Evolutionary conservation across 1,284 basidiomycete species (phyloP).

Genomic region (Apiotrichum veenhuisii): DNA sequence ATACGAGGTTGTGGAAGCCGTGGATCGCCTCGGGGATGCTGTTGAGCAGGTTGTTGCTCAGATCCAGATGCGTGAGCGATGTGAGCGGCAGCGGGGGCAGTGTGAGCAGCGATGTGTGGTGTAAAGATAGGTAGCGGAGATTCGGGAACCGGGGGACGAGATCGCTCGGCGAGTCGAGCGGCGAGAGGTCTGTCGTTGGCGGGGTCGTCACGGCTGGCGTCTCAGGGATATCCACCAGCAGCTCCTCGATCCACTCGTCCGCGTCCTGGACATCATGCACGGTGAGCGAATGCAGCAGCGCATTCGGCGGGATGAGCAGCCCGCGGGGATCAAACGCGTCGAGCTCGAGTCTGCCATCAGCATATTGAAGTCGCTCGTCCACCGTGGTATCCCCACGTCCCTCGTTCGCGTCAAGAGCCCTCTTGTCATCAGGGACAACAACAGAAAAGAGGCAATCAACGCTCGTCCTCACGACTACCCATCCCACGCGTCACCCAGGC

Average conservation of each 20-base stretch:
- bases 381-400: too few relatives aligned
- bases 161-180: neutral
- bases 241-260: constrained; percentile 47
- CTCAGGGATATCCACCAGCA: constrained; percentile 23
- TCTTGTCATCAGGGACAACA: too few relatives aligned
- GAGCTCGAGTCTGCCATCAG: constrained; percentile 40
- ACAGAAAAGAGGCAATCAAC: too few relatives aligned
- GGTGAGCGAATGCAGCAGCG: constrained; percentile 40
- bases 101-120: constrained; percentile 33
- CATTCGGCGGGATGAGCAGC: constrained; percentile 36
- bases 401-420: too few relatives aligned
- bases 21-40: constrained; percentile 59
- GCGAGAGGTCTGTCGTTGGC: neutral
- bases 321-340: constrained; percentile 47
- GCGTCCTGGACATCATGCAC: constrained; percentile 45
- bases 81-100: constrained; percentile 65
- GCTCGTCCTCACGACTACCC: too few relatives aligned
- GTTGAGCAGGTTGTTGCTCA: constrained; percentile 75
- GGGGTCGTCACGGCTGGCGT: neutral
- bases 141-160: constrained; percentile 40
- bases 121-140: constrained; percentile 41
- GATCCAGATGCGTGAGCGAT: constrained; percentile 81
- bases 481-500: too few relatives aligned
- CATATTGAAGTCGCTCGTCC: too few relatives aligned
- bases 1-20: constrained; percentile 68